Percentiles rank a stretch among this genome's conserved stretches.
These are phyloP conservation scores for Circinella minor DNA, from an alignment of 371 early-diverging fungal species.

Conservation along the genomic window DNA sequence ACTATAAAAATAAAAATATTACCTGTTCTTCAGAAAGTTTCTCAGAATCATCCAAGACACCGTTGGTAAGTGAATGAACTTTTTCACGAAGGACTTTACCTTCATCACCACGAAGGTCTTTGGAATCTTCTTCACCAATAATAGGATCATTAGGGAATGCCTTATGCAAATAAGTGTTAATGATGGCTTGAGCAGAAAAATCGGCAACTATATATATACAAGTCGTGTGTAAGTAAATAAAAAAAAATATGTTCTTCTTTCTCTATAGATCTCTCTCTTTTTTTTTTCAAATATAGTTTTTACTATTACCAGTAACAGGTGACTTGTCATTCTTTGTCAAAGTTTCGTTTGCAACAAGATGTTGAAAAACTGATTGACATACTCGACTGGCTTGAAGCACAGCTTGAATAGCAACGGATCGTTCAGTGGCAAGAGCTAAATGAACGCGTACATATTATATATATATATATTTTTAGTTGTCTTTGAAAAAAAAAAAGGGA, in stretches of 20 bases:
- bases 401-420: slow-evolving; percentile 85
- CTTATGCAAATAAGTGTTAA: slow-evolving; percentile 76
- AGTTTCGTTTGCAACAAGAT: slow-evolving; percentile 78
- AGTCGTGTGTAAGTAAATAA: too few relatives aligned
- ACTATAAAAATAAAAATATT: slow-evolving; percentile 31
- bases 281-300: too few relatives aligned
- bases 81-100: slow-evolving; percentile 72
- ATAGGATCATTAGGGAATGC: slow-evolving; percentile 88
- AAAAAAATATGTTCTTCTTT: too few relatives aligned
- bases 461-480: neutral
- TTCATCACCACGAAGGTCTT: slow-evolving; percentile 77
- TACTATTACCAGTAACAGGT: slow-evolving; percentile 85
- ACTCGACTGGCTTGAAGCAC: slow-evolving; percentile 86
- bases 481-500: neutral
- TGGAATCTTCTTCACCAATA: slow-evolving; percentile 94
- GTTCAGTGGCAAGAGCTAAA: slow-evolving; percentile 66
- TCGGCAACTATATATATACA: slow-evolving; percentile 78
- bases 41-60: slow-evolving; percentile 54
- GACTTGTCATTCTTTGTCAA: slow-evolving; percentile 92
- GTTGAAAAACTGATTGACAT: slow-evolving; percentile 83
- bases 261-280: too few relatives aligned
- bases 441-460: neutral
- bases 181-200: slow-evolving; percentile 95
- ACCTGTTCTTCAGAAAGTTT: slow-evolving; percentile 72
- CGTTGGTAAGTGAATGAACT: slow-evolving; percentile 82